Evolutionary conservation across 2,329 filamentous ascomycete species (phyloP).

Genomic region (Apiospora arundinis): DNA sequence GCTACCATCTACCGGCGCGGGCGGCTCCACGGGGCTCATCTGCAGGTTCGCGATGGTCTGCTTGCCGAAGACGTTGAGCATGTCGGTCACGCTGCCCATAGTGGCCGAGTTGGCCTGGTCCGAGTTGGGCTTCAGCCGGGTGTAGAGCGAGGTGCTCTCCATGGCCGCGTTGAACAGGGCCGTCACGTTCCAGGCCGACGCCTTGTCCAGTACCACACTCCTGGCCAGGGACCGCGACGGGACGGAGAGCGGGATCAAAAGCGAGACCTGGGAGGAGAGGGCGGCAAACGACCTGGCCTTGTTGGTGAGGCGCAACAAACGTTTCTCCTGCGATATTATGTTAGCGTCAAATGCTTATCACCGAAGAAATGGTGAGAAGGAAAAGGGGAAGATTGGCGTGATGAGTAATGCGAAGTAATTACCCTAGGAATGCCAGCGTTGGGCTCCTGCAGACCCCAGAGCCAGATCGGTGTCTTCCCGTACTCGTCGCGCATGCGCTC

Average conservation of each 20-base stretch:
- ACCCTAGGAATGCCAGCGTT: constrained; percentile 61
- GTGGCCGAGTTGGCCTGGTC: constrained; percentile 52
- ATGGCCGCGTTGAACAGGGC: constrained; percentile 78
- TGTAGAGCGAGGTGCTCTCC: constrained; percentile 80
- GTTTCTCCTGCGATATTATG: constrained; percentile 56
- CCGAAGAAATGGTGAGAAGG: background rate
- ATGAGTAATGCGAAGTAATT: constrained; percentile 32
- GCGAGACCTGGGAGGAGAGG: constrained; percentile 73
- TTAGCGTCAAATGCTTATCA: background rate
- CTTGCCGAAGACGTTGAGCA: constrained; percentile 77
- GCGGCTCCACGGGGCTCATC: constrained; percentile 62
- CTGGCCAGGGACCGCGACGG: constrained; percentile 62
- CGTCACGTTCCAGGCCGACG: constrained; percentile 80
- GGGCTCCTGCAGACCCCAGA: constrained; percentile 80
- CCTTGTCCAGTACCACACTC: constrained; percentile 64
- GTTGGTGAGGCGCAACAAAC: constrained; percentile 72
- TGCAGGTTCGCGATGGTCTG: constrained; percentile 79
- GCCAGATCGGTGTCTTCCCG: constrained; percentile 84
- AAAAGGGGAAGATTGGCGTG: background rate
- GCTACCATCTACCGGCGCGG: constrained; percentile 37
- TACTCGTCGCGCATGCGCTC: constrained; percentile 88
- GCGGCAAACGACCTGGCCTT: constrained; percentile 74
- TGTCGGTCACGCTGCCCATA: constrained; percentile 68
- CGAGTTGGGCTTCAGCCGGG: constrained; percentile 62
- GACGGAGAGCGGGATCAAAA: constrained; percentile 77